Base-by-base conservation (phyloP, 139 green algal genomes). In the Edaphochlamys debaryana region DNA sequence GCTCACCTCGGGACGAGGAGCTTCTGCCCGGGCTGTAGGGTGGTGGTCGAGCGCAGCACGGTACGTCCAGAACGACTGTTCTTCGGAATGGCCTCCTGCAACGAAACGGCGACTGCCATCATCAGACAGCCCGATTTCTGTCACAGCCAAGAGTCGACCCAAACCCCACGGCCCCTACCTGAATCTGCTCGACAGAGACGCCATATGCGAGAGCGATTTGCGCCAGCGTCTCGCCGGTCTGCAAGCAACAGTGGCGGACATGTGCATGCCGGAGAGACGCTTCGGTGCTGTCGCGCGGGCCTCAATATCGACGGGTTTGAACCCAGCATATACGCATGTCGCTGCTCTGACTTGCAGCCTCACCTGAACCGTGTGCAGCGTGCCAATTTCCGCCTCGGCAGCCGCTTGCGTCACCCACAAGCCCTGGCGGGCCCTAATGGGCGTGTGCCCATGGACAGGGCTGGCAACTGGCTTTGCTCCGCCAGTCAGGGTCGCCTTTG, bases 281-380 rank as follows among this genome's bases (percentile, higher is more conserved):
- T n/a, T n/a, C n/a, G n/a, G n/a, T n/a, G n/a, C n/a, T n/a, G n/a
- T n/a, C n/a, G n/a, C n/a, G 32, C 20, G 32, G 27, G n/a, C 20
- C 40, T 19, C 62, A 37, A 17, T 25, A 1, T 3, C 6, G 5
- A 30, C 29, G 60, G 30, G 23, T 7, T 69, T 8, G 63, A 5
- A 69, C 22, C 9, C 63, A n/a, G 11, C 5, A 69, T 40, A 40
- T 69, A n/a, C n/a, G 17, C 17, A 19, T 71, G n/a, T 34, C 45
- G 32, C 19, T 71, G 19, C 27, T 71, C 48, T 23, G 48, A 54
- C 48, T 54, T 23, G 48, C 11, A 23, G 11, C 3, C 56, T 58
- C 38, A 71, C 75, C 75, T 81, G 75, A 19, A 81, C 75, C 0
- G 75, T 81, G n/a, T 81, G 75, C 60, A 81, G 62, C 7, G 75